Evolutionary conservation across 345 rosid genomes (phyloP), one percentile per base, ranked within the genome.

Genomic region (Rhodamnia argentea): DNA sequence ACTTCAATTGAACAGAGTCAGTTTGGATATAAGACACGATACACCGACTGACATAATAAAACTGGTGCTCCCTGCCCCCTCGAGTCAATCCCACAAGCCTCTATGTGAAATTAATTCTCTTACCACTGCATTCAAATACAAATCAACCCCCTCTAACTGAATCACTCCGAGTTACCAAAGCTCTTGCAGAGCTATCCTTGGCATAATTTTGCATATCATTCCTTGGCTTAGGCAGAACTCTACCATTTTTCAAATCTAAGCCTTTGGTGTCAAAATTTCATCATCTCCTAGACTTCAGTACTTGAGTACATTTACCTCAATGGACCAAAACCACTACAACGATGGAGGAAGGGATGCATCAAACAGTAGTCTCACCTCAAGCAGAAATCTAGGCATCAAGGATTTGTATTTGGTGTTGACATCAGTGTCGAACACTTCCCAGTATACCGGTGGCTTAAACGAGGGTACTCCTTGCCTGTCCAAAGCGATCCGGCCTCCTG

Each of bases 391-490:
- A 0, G 97, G 98, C 56, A 87, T 83, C 87, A 95, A 74, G 86
- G 96, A 94, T 87, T 92, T 95, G 93, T 97, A 95, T 82, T 84
- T 89, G 86, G 93, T 93, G 84, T 97, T 97, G 84, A 90, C 88
- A 86, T 95, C 99, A 52, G 85, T 47, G 86, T 92, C 97, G 0
- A 94, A 94, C n/a, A 91, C 92, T 54, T 90, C 94, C 99, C 98
- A 97, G 84, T 90, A 91, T 83, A 93, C 85, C 32, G 93, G 90
- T 6, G 90, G 88, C 85, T 86, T 90, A 44, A 84, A 87, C n/a
- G 89, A 54, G 50, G 82, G 86, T 70, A 62, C 58, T 59, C 90
- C 87, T 44, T 89, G 89, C 40, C 88, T 74, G 20, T 89, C 87
- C 70, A 91, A 56, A 27, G 86, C 89, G 27, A 93, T 60, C 52